Conservation (phyloP, 257 asterid genomes). For the Nicotiana tabacum region DNA sequence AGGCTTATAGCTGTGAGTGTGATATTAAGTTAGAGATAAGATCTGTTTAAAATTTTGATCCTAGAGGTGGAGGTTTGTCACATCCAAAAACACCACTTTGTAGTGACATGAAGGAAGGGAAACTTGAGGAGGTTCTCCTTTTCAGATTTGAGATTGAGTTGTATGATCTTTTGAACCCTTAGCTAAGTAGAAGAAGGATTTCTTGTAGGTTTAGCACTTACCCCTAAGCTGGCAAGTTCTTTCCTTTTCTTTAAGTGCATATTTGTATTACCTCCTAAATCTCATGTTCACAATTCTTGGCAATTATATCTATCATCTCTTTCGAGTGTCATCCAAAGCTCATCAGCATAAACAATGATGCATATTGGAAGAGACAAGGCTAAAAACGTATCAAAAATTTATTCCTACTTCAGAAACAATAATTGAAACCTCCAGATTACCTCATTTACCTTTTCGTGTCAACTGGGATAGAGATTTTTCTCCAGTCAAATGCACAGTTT, state of each 20-base stretch:
- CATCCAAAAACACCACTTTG: neutral
- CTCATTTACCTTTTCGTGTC: conserved; percentile 10
- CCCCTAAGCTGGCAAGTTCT: neutral
- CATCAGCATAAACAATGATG: neutral
- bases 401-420: neutral
- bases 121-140: neutral
- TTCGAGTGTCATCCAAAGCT: neutral
- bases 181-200: neutral
- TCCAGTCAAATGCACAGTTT: neutral
- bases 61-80: neutral
- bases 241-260: neutral
- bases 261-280: neutral
- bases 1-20: neutral
- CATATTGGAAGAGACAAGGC: neutral
- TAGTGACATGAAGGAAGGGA: neutral
- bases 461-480: conserved; percentile 2
- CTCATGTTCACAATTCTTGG: neutral
- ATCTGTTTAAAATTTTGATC: neutral
- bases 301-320: neutral
- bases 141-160: neutral
- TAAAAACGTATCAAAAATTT: neutral
- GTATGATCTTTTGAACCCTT: neutral
- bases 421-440: neutral
- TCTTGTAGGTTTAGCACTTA: neutral
- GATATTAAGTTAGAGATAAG: neutral